Base-by-base conservation (phyloP, 345 rosid genomes). In the Angophora floribunda region DNA sequence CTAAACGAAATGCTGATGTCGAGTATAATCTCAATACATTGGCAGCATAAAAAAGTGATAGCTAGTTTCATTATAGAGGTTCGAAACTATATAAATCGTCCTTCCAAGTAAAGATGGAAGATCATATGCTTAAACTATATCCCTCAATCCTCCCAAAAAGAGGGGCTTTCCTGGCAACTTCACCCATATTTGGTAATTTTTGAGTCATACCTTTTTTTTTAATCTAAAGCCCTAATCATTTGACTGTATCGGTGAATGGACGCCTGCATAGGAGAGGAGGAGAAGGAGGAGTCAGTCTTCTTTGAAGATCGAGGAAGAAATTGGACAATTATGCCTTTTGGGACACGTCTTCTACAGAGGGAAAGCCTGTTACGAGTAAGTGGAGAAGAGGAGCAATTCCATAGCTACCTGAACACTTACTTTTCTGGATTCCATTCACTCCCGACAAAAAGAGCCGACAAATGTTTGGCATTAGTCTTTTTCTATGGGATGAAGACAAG, bases 41-140 rank as follows among this genome's bases (percentile, higher is more conserved):
- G 78, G 21, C 41, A 30, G 36, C 3, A 0, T 1, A 65, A 65
- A 30, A 30, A 41, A 65, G 5, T 65, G 11, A 65, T 30, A 65
- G 21, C 21, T 15, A 14, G 2, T 10, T 65, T 65, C 78, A 7
- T 65, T 65, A 6, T 30, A 65, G 21, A 65, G 11, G 1, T 30
- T 65, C 0, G 21, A 65, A 13, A 65, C 1, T 65, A 65, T 6
- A 0, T 65, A 14, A 0, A 10, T 65, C 10, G 7, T 30, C 78
- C 41, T 65, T n/a, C 32, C 30, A 61, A 61, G 1, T 28, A 61
- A 28, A 32, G 70, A 61, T 28, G 32, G 16, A 61, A 26, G 70
- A 61, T 61, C 70, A 13, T 28, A 61, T 61, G 65, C 65, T 61
- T 61, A 61, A 32, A 11, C 30, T 5, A 59, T 59, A 26, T 55